A percentile compares a stretch with the other conserved stretches of the same genome.
Evolutionary conservation across 805 yeast genomes (phyloP).

Genomic region (Pichia rugopelliculosa): DNA sequence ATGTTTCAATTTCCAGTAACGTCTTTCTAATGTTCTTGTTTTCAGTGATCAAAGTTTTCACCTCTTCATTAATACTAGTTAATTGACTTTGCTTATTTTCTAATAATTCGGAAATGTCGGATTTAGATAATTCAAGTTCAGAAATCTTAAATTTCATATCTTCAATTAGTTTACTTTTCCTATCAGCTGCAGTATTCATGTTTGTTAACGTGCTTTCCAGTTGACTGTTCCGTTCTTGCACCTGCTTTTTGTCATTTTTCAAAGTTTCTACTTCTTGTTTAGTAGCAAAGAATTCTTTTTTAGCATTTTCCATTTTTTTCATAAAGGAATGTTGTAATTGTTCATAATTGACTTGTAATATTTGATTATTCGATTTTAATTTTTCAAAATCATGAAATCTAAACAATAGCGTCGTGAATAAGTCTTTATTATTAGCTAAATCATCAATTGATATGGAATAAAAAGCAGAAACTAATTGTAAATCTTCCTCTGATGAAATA

Average conservation of each 20-base stretch:
- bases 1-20: conserved; percentile 30
- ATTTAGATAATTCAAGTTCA: conserved; percentile 23
- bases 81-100: conserved; percentile 32
- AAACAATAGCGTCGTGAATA: conserved; percentile 24
- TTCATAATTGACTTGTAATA: conserved; percentile 34
- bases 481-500: conserved; percentile 7
- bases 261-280: conserved; percentile 20
- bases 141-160: conserved; percentile 13
- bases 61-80: conserved; percentile 32
- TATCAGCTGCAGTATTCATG: not conserved
- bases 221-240: conserved; percentile 17
- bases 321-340: conserved; percentile 30
- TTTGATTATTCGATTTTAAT: conserved; percentile 31
- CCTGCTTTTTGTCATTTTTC: conserved; percentile 15
- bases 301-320: conserved; percentile 28
- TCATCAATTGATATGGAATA: conserved; percentile 24
- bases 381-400: conserved; percentile 30
- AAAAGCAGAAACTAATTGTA: conserved; percentile 28
- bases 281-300: conserved; percentile 22
- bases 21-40: conserved; percentile 37
- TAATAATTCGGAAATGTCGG: conserved; percentile 28
- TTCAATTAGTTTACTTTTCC: conserved; percentile 9
- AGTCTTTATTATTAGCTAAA: conserved; percentile 16
- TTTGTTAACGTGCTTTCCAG: conserved; percentile 9
- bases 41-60: conserved; percentile 32